Evolutionary conservation across 768 basidiomycete genomes (phyloP).

Genomic region (Trametes cinnabarina): DNA sequence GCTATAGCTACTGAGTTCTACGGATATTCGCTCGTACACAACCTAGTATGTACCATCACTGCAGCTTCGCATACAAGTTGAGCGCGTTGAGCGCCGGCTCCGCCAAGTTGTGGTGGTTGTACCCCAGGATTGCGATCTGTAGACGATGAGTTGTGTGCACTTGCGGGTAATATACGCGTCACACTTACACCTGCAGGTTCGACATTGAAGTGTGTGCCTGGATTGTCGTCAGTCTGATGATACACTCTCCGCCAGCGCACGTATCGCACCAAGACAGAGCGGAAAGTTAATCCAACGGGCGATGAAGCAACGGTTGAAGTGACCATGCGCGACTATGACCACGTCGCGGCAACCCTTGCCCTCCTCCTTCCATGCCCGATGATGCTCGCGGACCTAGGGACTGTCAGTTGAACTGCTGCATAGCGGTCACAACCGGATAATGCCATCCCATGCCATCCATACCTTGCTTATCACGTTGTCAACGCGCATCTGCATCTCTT

Average conservation of each 20-base stretch:
- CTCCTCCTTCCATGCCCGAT: constrained; percentile 66
- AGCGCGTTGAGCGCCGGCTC: constrained; percentile 78
- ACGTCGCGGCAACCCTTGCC: constrained; percentile 71
- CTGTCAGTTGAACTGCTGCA: no score
- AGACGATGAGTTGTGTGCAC: background rate
- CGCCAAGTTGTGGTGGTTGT: constrained; percentile 75
- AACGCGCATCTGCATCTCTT: constrained; percentile 77
- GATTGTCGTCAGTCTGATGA: background rate
- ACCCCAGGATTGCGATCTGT: constrained; percentile 76
- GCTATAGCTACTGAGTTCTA: no score
- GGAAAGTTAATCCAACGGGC: constrained; percentile 80
- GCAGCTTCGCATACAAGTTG: constrained; percentile 54
- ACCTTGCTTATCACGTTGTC: constrained; percentile 76
- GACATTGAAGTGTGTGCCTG: constrained; percentile 79
- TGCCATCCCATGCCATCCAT: no score
- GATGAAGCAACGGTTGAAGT: constrained; percentile 75
- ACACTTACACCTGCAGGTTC: constrained; percentile 70
- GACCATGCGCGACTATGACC: constrained; percentile 87
- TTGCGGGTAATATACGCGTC: constrained; percentile 7
- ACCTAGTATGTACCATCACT: no score
- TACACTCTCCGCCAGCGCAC: constrained; percentile 9
- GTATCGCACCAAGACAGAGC: constrained; percentile 54
- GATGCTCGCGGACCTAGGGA: constrained; percentile 66
- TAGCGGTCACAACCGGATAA: background rate
- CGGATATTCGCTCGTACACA: no score